Evolutionary conservation across 164 flowering plant species (phyloP).

Genomic region (Chimonanthus salicifolius): DNA sequence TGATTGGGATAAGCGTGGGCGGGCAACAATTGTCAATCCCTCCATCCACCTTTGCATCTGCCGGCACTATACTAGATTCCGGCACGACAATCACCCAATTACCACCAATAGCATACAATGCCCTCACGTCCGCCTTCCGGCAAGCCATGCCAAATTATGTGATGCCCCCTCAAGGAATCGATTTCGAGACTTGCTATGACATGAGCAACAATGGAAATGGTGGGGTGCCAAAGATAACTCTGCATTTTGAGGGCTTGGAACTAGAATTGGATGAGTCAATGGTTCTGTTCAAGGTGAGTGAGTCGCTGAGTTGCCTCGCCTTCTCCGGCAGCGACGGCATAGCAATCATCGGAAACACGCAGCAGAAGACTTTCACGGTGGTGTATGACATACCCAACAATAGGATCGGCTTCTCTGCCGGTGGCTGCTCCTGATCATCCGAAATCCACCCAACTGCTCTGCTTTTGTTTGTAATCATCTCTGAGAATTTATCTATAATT

Average conservation of each 20-base stretch:
- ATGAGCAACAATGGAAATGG: not conserved
- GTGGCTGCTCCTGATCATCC: constrained; percentile 13
- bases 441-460: too few relatives aligned
- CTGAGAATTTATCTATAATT: too few relatives aligned
- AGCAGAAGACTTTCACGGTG: constrained; percentile 23
- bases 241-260: constrained; percentile 14
- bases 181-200: constrained; percentile 13
- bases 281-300: constrained; percentile 4
- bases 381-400: constrained; percentile 28
- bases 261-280: constrained; percentile 12
- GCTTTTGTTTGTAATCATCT: too few relatives aligned
- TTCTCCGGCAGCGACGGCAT: constrained; percentile 21
- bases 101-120: constrained; percentile 28
- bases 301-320: constrained; percentile 20
- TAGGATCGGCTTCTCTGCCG: constrained; percentile 25
- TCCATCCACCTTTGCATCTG: not conserved
- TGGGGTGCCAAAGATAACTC: constrained; percentile 9
- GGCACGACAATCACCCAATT: constrained; percentile 43
- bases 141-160: constrained; percentile 20
- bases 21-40: not conserved
- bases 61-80: constrained; percentile 36
- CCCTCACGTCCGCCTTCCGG: constrained; percentile 24
- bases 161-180: not conserved
- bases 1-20: constrained; percentile 13
- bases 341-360: constrained; percentile 25